phyloP scores from a whole-genome alignment of 495 filamentous ascomycete genomes.

The Barbatosphaeria neglecta region DNA sequence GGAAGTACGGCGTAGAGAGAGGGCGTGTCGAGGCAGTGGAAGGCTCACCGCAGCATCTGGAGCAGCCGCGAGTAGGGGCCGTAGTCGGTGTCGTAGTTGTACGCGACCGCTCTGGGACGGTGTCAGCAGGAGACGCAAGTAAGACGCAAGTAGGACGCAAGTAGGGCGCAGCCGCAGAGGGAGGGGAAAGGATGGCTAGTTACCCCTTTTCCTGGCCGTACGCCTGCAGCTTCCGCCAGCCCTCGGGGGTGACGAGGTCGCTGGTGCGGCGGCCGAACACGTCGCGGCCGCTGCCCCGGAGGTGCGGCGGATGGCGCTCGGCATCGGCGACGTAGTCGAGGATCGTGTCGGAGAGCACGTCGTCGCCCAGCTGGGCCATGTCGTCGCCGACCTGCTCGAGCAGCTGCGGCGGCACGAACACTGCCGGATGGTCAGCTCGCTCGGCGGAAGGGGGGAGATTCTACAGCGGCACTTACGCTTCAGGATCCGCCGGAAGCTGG shows the following conservation, averaged over 20 bases:
- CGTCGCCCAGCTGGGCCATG: constrained; percentile 27
- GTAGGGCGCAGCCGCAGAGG: too few relatives aligned
- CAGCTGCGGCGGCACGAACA: constrained; percentile 31
- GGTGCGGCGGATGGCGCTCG: constrained; percentile 44
- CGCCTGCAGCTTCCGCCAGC: constrained; percentile 44
- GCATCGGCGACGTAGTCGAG: constrained; percentile 44
- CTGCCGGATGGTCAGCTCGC: constrained; percentile 9
- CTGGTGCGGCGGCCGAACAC: constrained; percentile 37
- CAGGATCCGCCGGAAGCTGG: constrained; percentile 27
- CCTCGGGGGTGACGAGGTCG: constrained; percentile 41
- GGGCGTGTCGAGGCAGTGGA: too few relatives aligned
- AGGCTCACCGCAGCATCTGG: constrained; percentile 41
- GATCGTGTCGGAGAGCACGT: constrained; percentile 32
- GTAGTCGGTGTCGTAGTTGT: constrained; percentile 38
- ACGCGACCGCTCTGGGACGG: constrained; percentile 30
- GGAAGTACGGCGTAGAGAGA: neutral
- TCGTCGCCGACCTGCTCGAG: constrained; percentile 23
- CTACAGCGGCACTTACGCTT: constrained; percentile 27
- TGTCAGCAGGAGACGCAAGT: neutral
- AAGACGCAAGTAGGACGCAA: too few relatives aligned
- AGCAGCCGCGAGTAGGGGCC: constrained; percentile 37
- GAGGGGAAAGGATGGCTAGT: neutral
- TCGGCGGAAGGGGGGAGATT: neutral
- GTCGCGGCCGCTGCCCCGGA: constrained; percentile 34
- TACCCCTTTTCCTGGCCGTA: constrained; percentile 40